Evolutionary conservation across 495 filamentous ascomycete genomes (phyloP).

Genomic region (Rhypophila decipiens): DNA sequence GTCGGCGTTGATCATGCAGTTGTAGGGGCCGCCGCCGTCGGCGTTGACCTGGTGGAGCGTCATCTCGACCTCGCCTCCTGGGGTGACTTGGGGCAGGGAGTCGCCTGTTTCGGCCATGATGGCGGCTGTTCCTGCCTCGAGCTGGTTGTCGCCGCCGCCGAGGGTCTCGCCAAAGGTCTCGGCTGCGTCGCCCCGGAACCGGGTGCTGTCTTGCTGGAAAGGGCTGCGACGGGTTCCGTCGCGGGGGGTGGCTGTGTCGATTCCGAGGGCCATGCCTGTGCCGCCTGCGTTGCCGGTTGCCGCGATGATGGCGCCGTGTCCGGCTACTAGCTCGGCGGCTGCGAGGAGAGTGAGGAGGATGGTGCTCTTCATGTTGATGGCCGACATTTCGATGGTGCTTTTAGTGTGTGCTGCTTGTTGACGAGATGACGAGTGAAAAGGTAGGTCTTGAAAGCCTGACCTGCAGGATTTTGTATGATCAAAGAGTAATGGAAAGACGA

Average conservation of each 20-base stretch:
- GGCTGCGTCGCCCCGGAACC: conserved; percentile 39
- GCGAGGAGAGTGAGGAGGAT: conserved; percentile 26
- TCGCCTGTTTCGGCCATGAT: conserved; percentile 41
- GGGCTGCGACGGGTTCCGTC: conserved; percentile 45
- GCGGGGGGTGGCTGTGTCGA: conserved; percentile 45
- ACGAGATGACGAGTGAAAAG: background rate
- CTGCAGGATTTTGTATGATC: conserved; percentile 26
- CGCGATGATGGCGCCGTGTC: conserved; percentile 43
- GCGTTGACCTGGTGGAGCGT: conserved; percentile 47
- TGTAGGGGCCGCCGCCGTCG: conserved; percentile 43
- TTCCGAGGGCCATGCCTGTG: conserved; percentile 38
- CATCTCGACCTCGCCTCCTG: conserved; percentile 43
- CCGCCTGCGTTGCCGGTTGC: conserved; percentile 46
- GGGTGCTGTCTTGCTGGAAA: conserved; percentile 49
- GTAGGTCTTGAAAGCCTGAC: conserved; percentile 16
- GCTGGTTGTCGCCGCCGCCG: conserved; percentile 36
- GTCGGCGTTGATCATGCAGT: conserved; percentile 45
- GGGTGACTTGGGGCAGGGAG: conserved; percentile 41
- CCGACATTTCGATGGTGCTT: conserved; percentile 31
- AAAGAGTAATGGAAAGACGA: background rate
- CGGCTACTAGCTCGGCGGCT: conserved; percentile 31
- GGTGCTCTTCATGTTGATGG: conserved; percentile 21
- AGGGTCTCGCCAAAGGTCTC: conserved; percentile 39
- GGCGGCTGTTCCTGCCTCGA: conserved; percentile 40
- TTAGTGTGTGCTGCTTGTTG: conserved; percentile 1